Conservation (phyloP, 768 basidiomycete genomes). For the Mycena crocata region DNA sequence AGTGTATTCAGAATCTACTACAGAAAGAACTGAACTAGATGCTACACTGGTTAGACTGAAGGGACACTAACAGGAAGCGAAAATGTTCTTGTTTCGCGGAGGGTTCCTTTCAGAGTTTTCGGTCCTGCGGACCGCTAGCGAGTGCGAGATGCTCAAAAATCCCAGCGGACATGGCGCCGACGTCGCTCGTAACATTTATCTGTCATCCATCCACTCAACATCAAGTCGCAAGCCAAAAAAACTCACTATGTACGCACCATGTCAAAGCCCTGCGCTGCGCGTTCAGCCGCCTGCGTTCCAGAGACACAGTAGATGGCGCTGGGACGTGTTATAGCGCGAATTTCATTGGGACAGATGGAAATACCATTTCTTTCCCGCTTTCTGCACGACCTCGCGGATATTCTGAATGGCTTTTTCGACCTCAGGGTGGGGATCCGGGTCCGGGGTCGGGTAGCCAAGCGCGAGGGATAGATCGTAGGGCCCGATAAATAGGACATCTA, state of each 20-base stretch:
- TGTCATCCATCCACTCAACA: no score
- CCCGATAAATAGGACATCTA: slow-evolving; percentile 71
- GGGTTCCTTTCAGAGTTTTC: no score
- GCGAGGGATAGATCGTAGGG: slow-evolving; percentile 76
- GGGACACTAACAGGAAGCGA: no score
- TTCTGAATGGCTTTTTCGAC: slow-evolving; percentile 69
- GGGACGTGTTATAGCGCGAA: slow-evolving; percentile 7
- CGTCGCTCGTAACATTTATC: slow-evolving; percentile 63
- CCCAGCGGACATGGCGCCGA: slow-evolving; percentile 54
- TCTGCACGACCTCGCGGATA: slow-evolving; percentile 63
- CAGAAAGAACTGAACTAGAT: no score
- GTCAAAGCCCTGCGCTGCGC: slow-evolving; percentile 63
- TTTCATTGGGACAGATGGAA: slow-evolving; percentile 32
- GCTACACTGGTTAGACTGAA: no score
- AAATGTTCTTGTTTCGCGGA: no score
- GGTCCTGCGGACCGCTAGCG: no score
- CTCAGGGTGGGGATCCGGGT: slow-evolving; percentile 72
- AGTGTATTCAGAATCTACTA: no score
- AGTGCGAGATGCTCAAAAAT: slow-evolving; percentile 37
- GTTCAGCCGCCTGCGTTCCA: slow-evolving; percentile 55
- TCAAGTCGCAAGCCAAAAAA: no score
- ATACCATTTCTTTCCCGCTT: slow-evolving; percentile 70
- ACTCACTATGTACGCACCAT: slow-evolving; percentile 49
- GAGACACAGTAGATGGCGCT: slow-evolving; percentile 63
- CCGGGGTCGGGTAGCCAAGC: slow-evolving; percentile 69